phyloP scores from a whole-genome alignment of 2,329 filamentous ascomycete genomes.

The Fusarium azukiicola region DNA sequence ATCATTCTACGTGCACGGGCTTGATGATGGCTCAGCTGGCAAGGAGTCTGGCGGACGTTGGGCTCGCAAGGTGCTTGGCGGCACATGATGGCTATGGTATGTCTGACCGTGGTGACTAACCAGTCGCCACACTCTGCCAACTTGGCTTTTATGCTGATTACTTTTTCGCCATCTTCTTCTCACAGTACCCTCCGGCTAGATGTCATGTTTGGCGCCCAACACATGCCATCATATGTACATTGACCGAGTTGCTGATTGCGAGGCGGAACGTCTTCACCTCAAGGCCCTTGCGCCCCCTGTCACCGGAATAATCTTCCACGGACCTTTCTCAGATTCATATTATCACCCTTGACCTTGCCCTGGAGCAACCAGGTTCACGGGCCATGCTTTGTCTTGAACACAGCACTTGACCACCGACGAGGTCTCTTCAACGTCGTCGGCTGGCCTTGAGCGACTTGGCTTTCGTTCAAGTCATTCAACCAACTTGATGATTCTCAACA shows the following conservation, averaged over 20 bases:
- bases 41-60: constrained; percentile 8
- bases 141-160: too few species aligned
- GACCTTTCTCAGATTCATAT: background rate
- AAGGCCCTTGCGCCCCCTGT: background rate
- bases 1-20: constrained; percentile 5
- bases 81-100: background rate
- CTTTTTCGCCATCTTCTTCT: too few species aligned
- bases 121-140: background rate
- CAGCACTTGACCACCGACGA: background rate
- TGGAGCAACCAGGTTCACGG: background rate
- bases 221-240: background rate
- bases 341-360: background rate
- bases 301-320: constrained; percentile 12
- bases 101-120: background rate
- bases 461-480: background rate
- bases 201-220: background rate
- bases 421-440: background rate
- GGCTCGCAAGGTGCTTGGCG: constrained; percentile 12
- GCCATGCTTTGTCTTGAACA: constrained; percentile 6
- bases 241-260: background rate
- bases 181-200: too few species aligned
- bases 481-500: constrained; percentile 10
- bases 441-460: background rate
- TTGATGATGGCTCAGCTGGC: background rate
- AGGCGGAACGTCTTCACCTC: background rate